phyloP scores from a whole-genome alignment of 1,139 yeast species.

The Meyerozyma carpophila region DNA sequence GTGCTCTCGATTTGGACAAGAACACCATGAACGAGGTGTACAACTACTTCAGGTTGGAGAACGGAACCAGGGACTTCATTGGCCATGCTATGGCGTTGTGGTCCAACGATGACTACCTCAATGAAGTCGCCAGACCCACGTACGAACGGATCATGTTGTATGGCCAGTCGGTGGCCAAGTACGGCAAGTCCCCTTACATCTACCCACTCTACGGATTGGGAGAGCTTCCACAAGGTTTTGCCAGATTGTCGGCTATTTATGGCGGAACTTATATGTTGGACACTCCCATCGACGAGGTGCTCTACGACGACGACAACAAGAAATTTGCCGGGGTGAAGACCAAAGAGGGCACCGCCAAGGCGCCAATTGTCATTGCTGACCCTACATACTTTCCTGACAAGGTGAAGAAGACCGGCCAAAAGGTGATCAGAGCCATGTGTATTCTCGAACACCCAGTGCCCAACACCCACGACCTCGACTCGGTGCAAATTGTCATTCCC shows the following conservation, averaged over 20 bases:
- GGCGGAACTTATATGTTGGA: slow-evolving; percentile 99
- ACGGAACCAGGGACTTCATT: slow-evolving; percentile 91
- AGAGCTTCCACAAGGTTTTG: slow-evolving; percentile 97
- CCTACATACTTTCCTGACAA: slow-evolving; percentile 96
- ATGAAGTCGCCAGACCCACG: slow-evolving; percentile 89
- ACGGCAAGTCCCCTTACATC: slow-evolving; percentile 94
- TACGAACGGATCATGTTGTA: slow-evolving; percentile 81
- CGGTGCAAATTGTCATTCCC: slow-evolving; percentile 91
- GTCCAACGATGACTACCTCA: slow-evolving; percentile 86
- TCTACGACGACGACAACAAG: slow-evolving; percentile 60
- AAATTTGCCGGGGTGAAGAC: slow-evolving; percentile 83
- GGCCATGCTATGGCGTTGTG: slow-evolving; percentile 99
- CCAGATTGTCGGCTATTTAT: slow-evolving; percentile 91
- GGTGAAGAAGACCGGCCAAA: slow-evolving; percentile 79
- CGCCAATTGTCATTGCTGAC: slow-evolving; percentile 94
- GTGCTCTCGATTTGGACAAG: slow-evolving; percentile 77
- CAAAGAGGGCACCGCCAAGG: slow-evolving; percentile 86
- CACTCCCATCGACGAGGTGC: slow-evolving; percentile 87
- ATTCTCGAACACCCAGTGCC: slow-evolving; percentile 87
- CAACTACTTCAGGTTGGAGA: slow-evolving; percentile 83
- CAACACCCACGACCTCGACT: slow-evolving; percentile 76
- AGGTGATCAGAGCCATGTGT: slow-evolving; percentile 93
- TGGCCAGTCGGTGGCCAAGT: slow-evolving; percentile 86
- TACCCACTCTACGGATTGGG: slow-evolving; percentile 97
- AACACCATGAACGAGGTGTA: slow-evolving; percentile 92